These are phyloP conservation scores for Mentha longifolia DNA, from an alignment of 257 asterid genomes.

Conservation along the genomic window DNA sequence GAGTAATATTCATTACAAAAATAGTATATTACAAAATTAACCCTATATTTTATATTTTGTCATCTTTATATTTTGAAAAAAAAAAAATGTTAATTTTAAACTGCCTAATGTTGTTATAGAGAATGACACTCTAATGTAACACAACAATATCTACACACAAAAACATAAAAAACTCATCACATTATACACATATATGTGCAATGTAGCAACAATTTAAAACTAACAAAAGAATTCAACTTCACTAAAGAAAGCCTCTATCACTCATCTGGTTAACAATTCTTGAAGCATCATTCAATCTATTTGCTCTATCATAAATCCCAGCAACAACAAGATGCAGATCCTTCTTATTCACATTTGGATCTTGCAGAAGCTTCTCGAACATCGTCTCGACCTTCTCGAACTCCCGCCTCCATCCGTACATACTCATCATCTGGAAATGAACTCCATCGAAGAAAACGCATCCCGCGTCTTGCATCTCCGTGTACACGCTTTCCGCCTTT, in stretches of 20 bases:
- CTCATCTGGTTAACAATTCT: conserved; percentile 69
- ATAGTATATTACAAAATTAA: too few species aligned
- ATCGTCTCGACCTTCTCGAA: conserved; percentile 63
- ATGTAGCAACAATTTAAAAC: background rate
- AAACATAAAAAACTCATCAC: background rate
- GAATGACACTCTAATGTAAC: too few species aligned
- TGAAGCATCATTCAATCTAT: conserved; percentile 71
- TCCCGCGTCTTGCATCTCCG: conserved; percentile 77
- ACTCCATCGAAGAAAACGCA: conserved; percentile 77
- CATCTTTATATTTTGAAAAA: too few species aligned
- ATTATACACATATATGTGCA: conserved; percentile 26
- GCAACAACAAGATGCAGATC: conserved; percentile 85
- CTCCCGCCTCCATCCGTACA: conserved; percentile 66
- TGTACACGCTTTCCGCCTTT: conserved; percentile 63
- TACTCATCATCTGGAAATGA: conserved; percentile 91
- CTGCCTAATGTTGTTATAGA: too few species aligned
- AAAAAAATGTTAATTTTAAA: too few species aligned
- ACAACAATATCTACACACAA: too few species aligned
- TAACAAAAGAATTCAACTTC: conserved; percentile 1
- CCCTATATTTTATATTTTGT: too few species aligned
- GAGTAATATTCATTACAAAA: too few species aligned
- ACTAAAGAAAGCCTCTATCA: conserved; percentile 47
- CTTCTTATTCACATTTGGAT: conserved; percentile 77
- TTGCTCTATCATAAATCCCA: conserved; percentile 82
- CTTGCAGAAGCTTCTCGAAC: conserved; percentile 56